A percentile compares a stretch with the other conserved stretches of the same genome.
Evolutionary conservation across 2,329 filamentous ascomycete species (phyloP).

Genomic region (Cladophialophora immunda): DNA sequence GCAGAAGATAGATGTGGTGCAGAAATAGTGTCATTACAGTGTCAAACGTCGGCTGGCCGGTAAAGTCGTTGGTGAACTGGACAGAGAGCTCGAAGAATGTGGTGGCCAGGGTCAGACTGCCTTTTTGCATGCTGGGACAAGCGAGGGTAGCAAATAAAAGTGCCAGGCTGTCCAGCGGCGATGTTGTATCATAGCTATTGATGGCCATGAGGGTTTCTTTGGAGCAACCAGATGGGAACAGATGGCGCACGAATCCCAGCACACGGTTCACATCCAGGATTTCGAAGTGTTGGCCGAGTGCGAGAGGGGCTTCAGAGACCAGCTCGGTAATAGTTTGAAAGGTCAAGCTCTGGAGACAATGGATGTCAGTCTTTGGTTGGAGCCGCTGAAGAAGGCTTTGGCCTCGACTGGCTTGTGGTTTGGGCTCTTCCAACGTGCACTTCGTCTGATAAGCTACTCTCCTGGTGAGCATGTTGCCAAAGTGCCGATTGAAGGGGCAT

Average conservation of each 20-base stretch:
- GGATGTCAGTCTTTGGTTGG: background rate
- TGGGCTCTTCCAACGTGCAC: too few relatives aligned
- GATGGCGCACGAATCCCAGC: background rate
- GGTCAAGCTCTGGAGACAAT: background rate
- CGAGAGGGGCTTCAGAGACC: background rate
- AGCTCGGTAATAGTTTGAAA: background rate
- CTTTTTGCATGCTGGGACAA: background rate
- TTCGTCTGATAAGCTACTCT: too few relatives aligned
- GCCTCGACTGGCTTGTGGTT: background rate
- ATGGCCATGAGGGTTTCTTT: background rate
- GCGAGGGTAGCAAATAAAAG: background rate
- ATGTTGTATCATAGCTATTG: background rate
- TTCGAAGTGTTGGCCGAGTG: background rate
- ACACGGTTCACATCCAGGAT: background rate
- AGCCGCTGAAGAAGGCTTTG: background rate
- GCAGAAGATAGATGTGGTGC: background rate
- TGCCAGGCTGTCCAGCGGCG: background rate
- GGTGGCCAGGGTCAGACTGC: background rate
- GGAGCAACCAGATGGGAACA: background rate
- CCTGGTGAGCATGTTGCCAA: too few relatives aligned
- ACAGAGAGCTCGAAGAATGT: constrained; percentile 1
- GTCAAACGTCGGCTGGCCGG: background rate
- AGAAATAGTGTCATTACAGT: background rate
- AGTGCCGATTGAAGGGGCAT: too few relatives aligned
- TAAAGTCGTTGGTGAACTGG: background rate